These are phyloP conservation scores for Avena atlantica DNA, from an alignment of 176 grass and related monocot genomes.

Conservation along the genomic window DNA sequence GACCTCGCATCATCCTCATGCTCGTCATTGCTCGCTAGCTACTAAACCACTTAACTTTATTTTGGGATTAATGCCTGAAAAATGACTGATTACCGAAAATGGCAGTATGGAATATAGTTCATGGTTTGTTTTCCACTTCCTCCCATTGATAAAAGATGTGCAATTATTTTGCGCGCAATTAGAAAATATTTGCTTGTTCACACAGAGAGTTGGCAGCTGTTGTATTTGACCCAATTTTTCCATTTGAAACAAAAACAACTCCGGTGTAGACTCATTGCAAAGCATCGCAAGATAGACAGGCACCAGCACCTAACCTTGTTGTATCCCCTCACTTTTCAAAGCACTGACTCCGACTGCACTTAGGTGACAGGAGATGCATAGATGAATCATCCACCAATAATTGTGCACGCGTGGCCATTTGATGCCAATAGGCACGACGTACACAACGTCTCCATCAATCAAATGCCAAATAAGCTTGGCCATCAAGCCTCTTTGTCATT, in stretches of 20 bases:
- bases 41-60: not conserved
- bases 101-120: not conserved
- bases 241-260: not conserved
- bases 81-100: not conserved
- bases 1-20: not conserved
- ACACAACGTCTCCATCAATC: not conserved
- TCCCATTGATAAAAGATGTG: not conserved
- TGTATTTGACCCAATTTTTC: not conserved
- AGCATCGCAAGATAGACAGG: constrained; percentile 2
- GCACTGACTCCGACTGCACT: not conserved
- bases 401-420: constrained; percentile 3
- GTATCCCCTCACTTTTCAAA: not conserved
- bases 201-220: not conserved
- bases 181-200: not conserved
- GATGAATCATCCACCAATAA: not conserved
- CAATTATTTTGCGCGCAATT: not conserved
- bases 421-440: constrained; percentile 1
- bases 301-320: constrained; percentile 11
- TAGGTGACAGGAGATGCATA: not conserved
- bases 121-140: not conserved
- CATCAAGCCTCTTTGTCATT: not conserved
- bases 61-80: not conserved
- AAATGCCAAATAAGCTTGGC: not conserved
- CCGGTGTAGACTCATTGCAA: not conserved
- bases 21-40: not conserved